Evolutionary conservation across 352 stramenopile genomes (phyloP), one percentile per base, ranked within the genome.

Genomic region (Phytophthora lateralis): DNA sequence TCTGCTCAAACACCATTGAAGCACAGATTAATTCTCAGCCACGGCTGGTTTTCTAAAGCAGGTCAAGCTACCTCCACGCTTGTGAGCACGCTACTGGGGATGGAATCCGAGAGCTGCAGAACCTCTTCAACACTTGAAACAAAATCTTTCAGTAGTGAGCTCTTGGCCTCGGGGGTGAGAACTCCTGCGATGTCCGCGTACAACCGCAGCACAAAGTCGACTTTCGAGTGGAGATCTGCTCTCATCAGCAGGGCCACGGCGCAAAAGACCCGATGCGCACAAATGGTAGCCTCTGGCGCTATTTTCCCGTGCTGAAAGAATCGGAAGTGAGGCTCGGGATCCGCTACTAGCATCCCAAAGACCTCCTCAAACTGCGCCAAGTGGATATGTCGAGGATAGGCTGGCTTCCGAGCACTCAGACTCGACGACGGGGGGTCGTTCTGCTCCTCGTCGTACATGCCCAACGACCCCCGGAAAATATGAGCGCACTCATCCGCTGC

Each of bases 311-410:
- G 34, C 32, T 80, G 61, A 66, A 91, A 91, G 48, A 89, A 89
- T 29, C 51, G 63, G 32, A 90, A 93, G 52, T 91, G 84, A 4
- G 78, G 84, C 30, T 86, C 72, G 0, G 73, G 64, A 44, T 93
- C 82, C 0, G 74, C 57, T 41, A 93, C 65, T 3, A 93, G 73
- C 75, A 91, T 80, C 11, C 82, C 84, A 42, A 91, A 91, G 2
- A 93, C 63, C 35, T 93, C 84, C 39, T 91, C 80, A 60, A 93
- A 93, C 29, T 88, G 73, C 11, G 47, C 11, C 6, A 72, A 61
- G 17, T 70, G 62, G 29, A 93, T 57, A 46, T 78, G 71, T 8
- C 80, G 78, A 6, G 79, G 67, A 58, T 89, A 89, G 11, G 43
- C 20, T 9, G 46, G 30, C 17, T 69, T 73, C 4, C 48, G 53